Percentiles rank a stretch among this genome's conserved stretches.
Evolutionary conservation across 768 basidiomycete species (phyloP).

Genomic region (Lactifluus volemus): DNA sequence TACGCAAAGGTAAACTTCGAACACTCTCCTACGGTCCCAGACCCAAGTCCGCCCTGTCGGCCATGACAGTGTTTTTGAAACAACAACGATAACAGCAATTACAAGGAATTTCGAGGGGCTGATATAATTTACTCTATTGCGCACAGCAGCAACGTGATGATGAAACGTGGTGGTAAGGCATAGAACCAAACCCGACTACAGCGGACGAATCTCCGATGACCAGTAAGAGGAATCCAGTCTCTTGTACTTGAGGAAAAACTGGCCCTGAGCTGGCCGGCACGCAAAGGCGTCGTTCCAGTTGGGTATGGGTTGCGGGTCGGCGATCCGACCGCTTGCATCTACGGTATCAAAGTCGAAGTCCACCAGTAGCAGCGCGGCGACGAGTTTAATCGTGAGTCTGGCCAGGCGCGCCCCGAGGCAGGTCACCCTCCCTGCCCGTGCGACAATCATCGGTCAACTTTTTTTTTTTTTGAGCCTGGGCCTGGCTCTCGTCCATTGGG

Average conservation of each 20-base stretch:
- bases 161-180: background rate
- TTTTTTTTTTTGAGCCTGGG: too few relatives aligned
- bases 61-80: background rate
- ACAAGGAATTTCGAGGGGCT: too few relatives aligned
- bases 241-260: constrained; percentile 44
- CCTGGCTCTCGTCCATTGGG: too few relatives aligned
- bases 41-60: background rate
- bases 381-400: constrained; percentile 62
- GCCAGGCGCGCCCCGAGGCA: constrained; percentile 73
- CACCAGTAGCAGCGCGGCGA: constrained; percentile 58
- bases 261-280: constrained; percentile 50
- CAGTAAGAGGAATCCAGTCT: background rate
- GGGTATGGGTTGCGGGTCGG: constrained; percentile 43
- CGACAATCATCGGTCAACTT: background rate
- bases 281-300: constrained; percentile 74
- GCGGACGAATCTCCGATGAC: background rate
- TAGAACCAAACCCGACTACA: background rate
- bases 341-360: constrained; percentile 53
- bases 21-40: background rate
- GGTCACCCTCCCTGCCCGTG: constrained; percentile 48
- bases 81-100: too few relatives aligned
- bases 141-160: background rate
- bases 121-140: background rate
- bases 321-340: constrained; percentile 40
- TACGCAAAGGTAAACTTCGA: background rate